phyloP scores from a whole-genome alignment of 2,329 filamentous ascomycete species.

The Arthrobotrys pseudoclavata region DNA sequence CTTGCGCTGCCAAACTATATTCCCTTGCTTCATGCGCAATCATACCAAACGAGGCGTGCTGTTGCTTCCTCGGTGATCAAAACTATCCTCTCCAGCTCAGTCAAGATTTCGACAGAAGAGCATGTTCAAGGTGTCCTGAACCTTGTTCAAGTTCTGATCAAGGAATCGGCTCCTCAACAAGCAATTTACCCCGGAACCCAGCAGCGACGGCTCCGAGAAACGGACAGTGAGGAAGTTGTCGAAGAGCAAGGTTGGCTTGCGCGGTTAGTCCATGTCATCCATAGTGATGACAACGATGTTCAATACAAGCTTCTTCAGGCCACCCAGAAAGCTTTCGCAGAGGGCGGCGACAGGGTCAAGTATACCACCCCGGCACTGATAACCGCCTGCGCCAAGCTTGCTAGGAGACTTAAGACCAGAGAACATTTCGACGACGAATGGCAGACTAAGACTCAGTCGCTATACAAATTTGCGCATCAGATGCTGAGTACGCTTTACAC shows the following conservation, averaged over 20 bases:
- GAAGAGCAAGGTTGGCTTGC: slow-evolving; percentile 99
- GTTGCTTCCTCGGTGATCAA: slow-evolving; percentile 90
- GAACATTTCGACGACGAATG: slow-evolving; percentile 84
- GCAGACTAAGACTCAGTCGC: slow-evolving; percentile 79
- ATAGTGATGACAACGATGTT: slow-evolving; percentile 87
- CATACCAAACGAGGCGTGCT: slow-evolving; percentile 89
- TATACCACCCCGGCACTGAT: slow-evolving; percentile 95
- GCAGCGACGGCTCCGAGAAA: slow-evolving; percentile 73
- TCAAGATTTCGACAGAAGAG: slow-evolving; percentile 79
- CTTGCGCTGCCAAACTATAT: slow-evolving; percentile 92
- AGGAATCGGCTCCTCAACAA: slow-evolving; percentile 84
- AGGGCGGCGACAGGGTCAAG: slow-evolving; percentile 94
- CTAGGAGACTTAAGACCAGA: slow-evolving; percentile 86
- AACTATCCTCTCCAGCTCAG: slow-evolving; percentile 85
- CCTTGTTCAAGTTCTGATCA: slow-evolving; percentile 89
- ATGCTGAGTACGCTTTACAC: slow-evolving; percentile 88
- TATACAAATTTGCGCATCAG: slow-evolving; percentile 97
- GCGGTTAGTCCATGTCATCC: slow-evolving; percentile 87
- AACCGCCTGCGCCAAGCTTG: slow-evolving; percentile 89
- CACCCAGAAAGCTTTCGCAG: slow-evolving; percentile 84
- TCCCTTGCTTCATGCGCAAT: slow-evolving; percentile 88
- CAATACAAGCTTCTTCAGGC: slow-evolving; percentile 95
- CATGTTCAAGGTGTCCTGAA: slow-evolving; percentile 91
- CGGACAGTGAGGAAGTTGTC: slow-evolving; percentile 95
- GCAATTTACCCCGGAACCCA: slow-evolving; percentile 85